Base-by-base conservation (phyloP, 331 rosid species). In the Cucumis variabilis region DNA sequence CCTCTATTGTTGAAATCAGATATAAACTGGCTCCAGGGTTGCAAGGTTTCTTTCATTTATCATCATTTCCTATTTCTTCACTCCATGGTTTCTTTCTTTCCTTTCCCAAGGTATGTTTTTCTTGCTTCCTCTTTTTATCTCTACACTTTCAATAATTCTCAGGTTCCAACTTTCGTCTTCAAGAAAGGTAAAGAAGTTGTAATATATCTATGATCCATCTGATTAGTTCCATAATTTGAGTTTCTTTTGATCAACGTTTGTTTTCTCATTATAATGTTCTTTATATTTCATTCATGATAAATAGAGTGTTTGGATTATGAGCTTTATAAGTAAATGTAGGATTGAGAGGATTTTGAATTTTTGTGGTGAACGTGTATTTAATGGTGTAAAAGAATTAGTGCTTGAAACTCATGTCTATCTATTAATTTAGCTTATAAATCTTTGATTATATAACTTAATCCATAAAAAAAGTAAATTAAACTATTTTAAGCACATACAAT, bases 1-100 rank as follows among this genome's bases (percentile, higher is more conserved):
- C 81, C 87, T 65, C 87, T 91, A 66, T 83, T 91, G 53, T 78
- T 93, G 86, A 86, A 88, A 60, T 87, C 90, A 75, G 93, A 93
- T 14, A 87, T 87, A 86, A 25, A 74, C 86, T 74, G 80, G 86
- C 82, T 86, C 67, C 88, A 81, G 87, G 90, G 89, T 70, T 65
- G 53, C 33, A 30, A 30, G 48, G 89, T n/a, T n/a, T n/a, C n/a
- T n/a, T n/a, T n/a, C n/a, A n/a, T n/a, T n/a, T n/a, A n/a, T n/a
- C n/a, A n/a, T n/a, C n/a, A n/a, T n/a, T n/a, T n/a, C n/a, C n/a
- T n/a, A 76, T 76, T 76, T 48, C 82, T 75, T 75, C 33, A 76
- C 82, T 76, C 82, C 80, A 37, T 76, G 82, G 19, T n/a, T 73
- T 73, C 80, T 50, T 77, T 48, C 41, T 25, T 78, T 51, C 84